phyloP scores from a whole-genome alignment of 345 rosid species.

The Tarenaya hassleriana region DNA sequence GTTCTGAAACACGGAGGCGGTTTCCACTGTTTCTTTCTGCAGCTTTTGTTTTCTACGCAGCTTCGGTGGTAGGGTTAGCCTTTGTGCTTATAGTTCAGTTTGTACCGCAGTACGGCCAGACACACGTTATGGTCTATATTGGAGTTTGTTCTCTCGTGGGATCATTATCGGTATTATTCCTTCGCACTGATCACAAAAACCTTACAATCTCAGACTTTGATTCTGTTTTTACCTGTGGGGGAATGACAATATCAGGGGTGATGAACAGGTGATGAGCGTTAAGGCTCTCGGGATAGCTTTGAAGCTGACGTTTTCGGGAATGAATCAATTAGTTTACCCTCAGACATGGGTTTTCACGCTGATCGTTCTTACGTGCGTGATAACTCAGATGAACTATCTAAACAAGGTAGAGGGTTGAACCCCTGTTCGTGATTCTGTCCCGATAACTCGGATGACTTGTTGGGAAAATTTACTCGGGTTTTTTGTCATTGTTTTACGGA shows the following conservation, averaged over 20 bases:
- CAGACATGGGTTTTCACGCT: slow-evolving; percentile 58
- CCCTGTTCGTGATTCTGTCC: not conserved
- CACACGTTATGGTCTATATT: slow-evolving; percentile 85
- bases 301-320: slow-evolving; percentile 57
- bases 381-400: slow-evolving; percentile 65
- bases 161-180: slow-evolving; percentile 83
- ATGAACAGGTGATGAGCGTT: slow-evolving; percentile 57
- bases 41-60: slow-evolving; percentile 82
- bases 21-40: slow-evolving; percentile 23
- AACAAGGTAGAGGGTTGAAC: slow-evolving; percentile 42
- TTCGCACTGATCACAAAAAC: slow-evolving; percentile 14
- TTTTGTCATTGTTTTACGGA: slow-evolving; percentile 4
- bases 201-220: not conserved
- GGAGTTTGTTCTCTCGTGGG: slow-evolving; percentile 92
- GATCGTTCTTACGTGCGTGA: slow-evolving; percentile 48
- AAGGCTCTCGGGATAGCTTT: slow-evolving; percentile 67
- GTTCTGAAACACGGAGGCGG: slow-evolving; percentile 1
- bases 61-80: slow-evolving; percentile 61
- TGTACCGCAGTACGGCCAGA: slow-evolving; percentile 80
- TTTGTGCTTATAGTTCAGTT: slow-evolving; percentile 53
- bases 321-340: slow-evolving; percentile 55
- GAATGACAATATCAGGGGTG: not conserved
- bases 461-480: slow-evolving; percentile 9
- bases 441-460: not conserved
- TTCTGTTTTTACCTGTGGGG: not conserved